These are phyloP conservation scores for Penicillium goetzii DNA, from an alignment of 495 filamentous ascomycete species.

Conservation along the genomic window DNA sequence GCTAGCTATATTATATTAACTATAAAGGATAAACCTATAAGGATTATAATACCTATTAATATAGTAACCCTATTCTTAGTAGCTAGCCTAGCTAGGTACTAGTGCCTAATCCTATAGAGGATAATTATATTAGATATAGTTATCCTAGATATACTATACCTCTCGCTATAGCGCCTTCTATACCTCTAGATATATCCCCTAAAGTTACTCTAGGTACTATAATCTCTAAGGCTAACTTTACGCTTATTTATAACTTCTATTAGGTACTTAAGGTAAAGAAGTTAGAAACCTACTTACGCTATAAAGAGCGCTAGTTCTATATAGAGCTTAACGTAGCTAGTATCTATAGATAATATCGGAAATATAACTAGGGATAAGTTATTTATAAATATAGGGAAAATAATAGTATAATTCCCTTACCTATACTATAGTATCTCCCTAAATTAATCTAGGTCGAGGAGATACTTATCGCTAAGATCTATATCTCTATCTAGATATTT, in stretches of 20 bases:
- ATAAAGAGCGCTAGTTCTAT: background rate
- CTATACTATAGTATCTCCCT: background rate
- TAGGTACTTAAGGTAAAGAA: background rate
- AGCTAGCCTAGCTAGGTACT: no score
- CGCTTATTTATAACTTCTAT: background rate
- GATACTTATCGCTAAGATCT: background rate
- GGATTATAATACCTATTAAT: no score
- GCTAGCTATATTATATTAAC: background rate
- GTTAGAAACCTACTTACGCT: background rate
- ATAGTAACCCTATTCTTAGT: no score
- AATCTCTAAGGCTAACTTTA: background rate
- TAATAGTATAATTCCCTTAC: background rate
- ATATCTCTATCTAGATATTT: background rate
- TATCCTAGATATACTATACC: background rate
- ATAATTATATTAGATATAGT: no score
- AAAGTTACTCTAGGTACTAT: background rate
- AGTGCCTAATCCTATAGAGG: no score
- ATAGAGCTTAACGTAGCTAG: background rate
- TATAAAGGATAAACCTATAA: no score
- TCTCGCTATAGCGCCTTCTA: no score
- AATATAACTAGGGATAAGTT: background rate
- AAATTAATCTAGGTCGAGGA: background rate
- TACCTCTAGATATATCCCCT: background rate
- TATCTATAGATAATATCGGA: background rate
- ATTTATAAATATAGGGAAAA: background rate